Conservation (phyloP, 1,284 basidiomycete genomes). For the Sphaerobolus stellatus region DNA sequence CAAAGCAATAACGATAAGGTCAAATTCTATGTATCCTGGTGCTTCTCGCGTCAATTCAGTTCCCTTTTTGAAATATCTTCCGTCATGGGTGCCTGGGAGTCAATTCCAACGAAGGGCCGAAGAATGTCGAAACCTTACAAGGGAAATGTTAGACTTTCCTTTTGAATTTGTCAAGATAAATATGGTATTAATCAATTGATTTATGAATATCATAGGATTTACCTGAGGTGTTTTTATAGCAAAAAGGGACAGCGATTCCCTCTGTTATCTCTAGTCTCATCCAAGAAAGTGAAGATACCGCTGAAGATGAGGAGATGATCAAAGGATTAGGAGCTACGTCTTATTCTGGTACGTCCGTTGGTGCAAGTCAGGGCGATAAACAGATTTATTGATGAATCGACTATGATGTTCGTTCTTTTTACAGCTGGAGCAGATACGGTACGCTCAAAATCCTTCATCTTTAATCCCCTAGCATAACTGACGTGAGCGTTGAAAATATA, state of each 20-base stretch:
- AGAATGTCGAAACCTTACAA: not conserved
- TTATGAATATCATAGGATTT: not conserved
- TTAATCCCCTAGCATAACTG: not conserved
- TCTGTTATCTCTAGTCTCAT: conserved; percentile 6
- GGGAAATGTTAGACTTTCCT: not conserved
- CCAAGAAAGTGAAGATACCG: too few species aligned
- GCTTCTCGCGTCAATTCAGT: conserved; percentile 11
- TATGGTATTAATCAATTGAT: conserved; percentile 1
- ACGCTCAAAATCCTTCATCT: not conserved
- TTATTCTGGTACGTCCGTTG: too few species aligned
- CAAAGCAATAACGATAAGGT: too few species aligned
- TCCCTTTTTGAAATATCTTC: conserved; percentile 31
- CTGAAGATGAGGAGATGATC: too few species aligned
- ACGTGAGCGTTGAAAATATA: not conserved
- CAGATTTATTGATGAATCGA: too few species aligned
- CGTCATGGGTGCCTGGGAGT: conserved; percentile 37
- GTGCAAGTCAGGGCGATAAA: too few species aligned
- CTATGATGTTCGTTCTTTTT: too few species aligned
- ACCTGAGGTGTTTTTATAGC: not conserved
- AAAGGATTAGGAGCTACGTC: too few species aligned
- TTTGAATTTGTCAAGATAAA: conserved; percentile 1
- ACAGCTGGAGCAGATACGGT: conserved; percentile 9
- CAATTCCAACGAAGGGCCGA: conserved; percentile 32
- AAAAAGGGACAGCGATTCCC: conserved; percentile 1
- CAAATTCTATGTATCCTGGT: too few species aligned